Percentiles rank a stretch among this genome's conserved stretches.
These are phyloP conservation scores for Termitomyces sp. DNA, from an alignment of 768 basidiomycete species.

Conservation along the genomic window DNA sequence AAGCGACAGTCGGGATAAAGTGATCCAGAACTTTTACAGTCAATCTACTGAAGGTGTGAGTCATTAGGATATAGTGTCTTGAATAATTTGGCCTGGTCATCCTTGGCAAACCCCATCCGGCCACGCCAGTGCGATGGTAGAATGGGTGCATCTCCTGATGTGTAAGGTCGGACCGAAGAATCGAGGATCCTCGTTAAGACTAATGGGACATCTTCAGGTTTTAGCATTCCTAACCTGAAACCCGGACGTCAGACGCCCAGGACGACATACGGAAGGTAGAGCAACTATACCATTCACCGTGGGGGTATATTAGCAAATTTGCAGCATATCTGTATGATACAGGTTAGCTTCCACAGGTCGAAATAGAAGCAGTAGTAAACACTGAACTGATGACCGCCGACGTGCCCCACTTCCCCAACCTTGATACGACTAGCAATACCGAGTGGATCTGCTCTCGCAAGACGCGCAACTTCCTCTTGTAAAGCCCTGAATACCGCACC, in stretches of 20 bases:
- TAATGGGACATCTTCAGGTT: slow-evolving; percentile 47
- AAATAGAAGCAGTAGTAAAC: neutral
- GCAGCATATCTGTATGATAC: slow-evolving; percentile 49
- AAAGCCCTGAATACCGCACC: slow-evolving; percentile 50
- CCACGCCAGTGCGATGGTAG: slow-evolving; percentile 60
- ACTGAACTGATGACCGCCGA: slow-evolving; percentile 71
- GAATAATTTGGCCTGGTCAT: slow-evolving; percentile 35
- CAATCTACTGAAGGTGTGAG: neutral
- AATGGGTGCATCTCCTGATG: slow-evolving; percentile 23
- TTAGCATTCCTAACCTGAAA: slow-evolving; percentile 58
- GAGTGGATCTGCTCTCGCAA: slow-evolving; percentile 22
- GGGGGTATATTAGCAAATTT: slow-evolving; percentile 62
- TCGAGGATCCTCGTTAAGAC: slow-evolving; percentile 42
- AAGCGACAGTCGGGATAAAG: neutral
- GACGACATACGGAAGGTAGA: neutral
- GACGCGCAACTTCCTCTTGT: slow-evolving; percentile 40
- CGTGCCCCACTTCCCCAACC: slow-evolving; percentile 69
- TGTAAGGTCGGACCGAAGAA: slow-evolving; percentile 22
- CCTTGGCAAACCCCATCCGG: slow-evolving; percentile 59
- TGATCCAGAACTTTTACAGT: neutral
- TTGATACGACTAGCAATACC: slow-evolving; percentile 24
- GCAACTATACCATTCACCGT: slow-evolving; percentile 62
- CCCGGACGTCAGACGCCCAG: neutral
- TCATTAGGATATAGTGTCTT: slow-evolving; percentile 24
- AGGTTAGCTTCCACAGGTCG: neutral